Evolutionary conservation across 2,329 filamentous ascomycete species (phyloP).

Genomic region (Beauveria caledonica): DNA sequence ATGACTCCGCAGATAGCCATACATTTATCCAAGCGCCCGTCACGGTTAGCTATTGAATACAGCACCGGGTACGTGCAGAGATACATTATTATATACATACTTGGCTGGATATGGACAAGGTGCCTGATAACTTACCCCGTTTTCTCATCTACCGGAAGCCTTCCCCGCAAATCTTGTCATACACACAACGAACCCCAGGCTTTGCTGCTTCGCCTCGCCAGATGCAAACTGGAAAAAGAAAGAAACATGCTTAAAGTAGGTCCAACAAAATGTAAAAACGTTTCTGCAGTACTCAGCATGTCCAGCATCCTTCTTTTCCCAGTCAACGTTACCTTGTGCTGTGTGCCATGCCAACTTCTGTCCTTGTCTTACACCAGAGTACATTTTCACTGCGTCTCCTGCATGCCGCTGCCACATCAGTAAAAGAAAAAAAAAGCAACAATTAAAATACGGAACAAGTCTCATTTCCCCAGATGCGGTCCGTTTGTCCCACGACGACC

Average conservation of each 20-base stretch:
- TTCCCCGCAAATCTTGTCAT: not conserved
- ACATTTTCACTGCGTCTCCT: not conserved
- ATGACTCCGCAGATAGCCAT: too few relatives aligned
- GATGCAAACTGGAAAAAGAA: not conserved
- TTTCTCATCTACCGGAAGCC: not conserved
- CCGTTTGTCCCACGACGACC: too few relatives aligned
- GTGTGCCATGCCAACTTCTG: not conserved
- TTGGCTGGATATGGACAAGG: too few relatives aligned
- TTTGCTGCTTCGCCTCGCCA: not conserved
- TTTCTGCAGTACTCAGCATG: not conserved
- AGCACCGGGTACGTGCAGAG: too few relatives aligned
- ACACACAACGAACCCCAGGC: not conserved
- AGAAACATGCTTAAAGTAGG: not conserved
- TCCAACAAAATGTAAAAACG: not conserved
- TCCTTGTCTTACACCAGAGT: not conserved
- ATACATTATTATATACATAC: too few relatives aligned
- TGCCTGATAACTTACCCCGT: too few relatives aligned
- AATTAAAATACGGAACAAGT: too few relatives aligned
- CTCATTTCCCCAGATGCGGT: too few relatives aligned
- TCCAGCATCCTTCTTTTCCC: not conserved
- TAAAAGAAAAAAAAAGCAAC: not conserved
- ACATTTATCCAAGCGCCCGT: too few relatives aligned
- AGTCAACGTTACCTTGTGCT: not conserved
- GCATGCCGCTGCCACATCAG: not conserved
- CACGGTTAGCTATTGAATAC: too few relatives aligned